Percentiles rank a stretch among this genome's conserved stretches.
phyloP scores from a whole-genome alignment of 2,329 filamentous ascomycete genomes.

The Chrysoporthe cubensis region DNA sequence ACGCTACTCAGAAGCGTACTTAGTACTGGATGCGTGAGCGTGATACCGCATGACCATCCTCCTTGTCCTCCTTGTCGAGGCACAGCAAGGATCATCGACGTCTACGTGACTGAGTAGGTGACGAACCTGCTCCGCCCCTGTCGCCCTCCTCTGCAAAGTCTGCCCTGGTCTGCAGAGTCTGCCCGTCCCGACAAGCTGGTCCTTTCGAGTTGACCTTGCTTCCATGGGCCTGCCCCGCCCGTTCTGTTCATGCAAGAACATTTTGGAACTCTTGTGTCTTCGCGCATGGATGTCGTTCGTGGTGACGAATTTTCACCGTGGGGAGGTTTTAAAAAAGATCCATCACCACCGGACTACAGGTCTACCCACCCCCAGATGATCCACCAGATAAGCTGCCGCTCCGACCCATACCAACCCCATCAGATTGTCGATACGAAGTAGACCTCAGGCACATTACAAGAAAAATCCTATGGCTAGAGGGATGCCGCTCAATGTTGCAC shows the following conservation, averaged over 20 bases:
- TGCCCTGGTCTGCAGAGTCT: background rate
- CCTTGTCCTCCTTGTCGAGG: background rate
- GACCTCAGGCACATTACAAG: background rate
- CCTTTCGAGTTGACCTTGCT: constrained; percentile 1
- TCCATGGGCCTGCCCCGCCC: background rate
- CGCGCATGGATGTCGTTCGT: background rate
- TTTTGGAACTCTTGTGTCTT: background rate
- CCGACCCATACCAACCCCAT: constrained; percentile 10
- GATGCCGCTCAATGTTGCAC: too few species aligned
- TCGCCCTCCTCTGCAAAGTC: background rate
- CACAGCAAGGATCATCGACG: background rate
- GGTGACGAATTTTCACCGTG: background rate
- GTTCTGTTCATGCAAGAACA: background rate
- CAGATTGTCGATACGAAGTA: background rate
- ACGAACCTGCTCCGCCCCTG: background rate
- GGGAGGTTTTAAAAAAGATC: background rate
- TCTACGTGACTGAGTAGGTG: background rate
- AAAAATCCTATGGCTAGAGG: background rate
- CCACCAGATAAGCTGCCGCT: constrained; percentile 21
- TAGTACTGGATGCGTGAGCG: too few species aligned
- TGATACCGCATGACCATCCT: background rate
- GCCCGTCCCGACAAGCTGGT: background rate
- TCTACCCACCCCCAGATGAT: constrained; percentile 7
- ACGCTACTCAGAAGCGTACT: background rate
- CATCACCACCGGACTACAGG: background rate